A percentile compares a stretch with the other conserved stretches of the same genome.
Evolutionary conservation across 257 asterid genomes (phyloP).

Genomic region (Coffea eugenioides): DNA sequence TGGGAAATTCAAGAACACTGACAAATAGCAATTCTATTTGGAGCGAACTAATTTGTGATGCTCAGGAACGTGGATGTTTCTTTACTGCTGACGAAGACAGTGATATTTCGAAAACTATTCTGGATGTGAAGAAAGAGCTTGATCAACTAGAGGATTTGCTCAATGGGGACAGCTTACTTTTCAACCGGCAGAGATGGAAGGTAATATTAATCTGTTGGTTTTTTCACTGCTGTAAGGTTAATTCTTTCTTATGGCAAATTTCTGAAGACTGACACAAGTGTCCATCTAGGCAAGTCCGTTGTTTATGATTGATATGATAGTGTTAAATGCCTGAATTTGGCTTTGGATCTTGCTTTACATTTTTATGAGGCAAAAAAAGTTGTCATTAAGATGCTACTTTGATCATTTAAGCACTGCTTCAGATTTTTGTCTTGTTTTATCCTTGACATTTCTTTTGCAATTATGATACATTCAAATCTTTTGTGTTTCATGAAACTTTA

Average conservation of each 20-base stretch:
- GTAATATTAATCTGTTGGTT: conserved; percentile 24
- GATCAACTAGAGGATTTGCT: conserved; percentile 66
- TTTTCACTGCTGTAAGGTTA: background rate
- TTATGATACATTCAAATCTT: too few relatives aligned
- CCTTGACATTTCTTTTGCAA: too few relatives aligned
- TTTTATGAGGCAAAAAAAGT: too few relatives aligned
- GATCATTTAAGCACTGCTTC: background rate
- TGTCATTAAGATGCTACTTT: too few relatives aligned
- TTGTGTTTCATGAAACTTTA: background rate
- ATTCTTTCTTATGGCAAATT: background rate
- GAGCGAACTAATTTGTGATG: conserved; percentile 46
- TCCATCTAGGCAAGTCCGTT: background rate
- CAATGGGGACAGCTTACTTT: conserved; percentile 42
- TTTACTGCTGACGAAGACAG: conserved; percentile 48
- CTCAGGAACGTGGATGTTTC: conserved; percentile 52
- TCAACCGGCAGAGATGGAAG: conserved; percentile 62
- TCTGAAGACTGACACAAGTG: background rate
- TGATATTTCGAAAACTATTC: conserved; percentile 35
- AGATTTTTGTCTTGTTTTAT: background rate
- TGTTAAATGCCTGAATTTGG: too few relatives aligned
- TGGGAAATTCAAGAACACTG: conserved; percentile 62
- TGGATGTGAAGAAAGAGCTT: conserved; percentile 45
- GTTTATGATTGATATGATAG: too few relatives aligned
- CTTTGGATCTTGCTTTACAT: too few relatives aligned
- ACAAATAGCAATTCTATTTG: conserved; percentile 40